Base-by-base conservation (phyloP, 2,329 filamentous ascomycete genomes). In the Ceratocystis papillata region DNA sequence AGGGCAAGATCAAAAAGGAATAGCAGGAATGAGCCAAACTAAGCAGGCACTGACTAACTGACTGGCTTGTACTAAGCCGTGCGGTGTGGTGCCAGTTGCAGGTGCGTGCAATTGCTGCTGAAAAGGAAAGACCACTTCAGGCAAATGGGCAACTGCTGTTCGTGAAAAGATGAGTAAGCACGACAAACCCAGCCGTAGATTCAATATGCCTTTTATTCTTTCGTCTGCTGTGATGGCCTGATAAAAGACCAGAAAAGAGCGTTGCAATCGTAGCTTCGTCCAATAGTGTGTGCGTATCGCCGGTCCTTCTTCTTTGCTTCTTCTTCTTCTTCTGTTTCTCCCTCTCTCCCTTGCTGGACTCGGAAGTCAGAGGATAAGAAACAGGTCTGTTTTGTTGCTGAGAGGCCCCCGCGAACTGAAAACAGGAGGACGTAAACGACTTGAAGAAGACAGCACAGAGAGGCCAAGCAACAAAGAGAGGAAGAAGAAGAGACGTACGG, bases 101-200 rank as follows among this genome's bases (percentile, higher is more conserved):
- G 37, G 37, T 41, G 37, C 37, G 37, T 41, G 37, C 37, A 41
- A 48, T n/a, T 48, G 28, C 37, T 37, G 55, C 28, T 59, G 55
- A 59, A 59, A 59, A 57, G 28, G 53, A 57, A 57, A 17, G 55
- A n/a, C 5, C 55, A n/a, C 55, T n/a, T n/a, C 28, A 59, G 30
- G 17, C 55, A 59, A 59, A 59, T n/a, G 2, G 55, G 55, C 28
- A 59, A 8, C 55, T 59, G n/a, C 30, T 20, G 10, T 17, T 53
- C n/a, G 20, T 17, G 55, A 6, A n/a, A 4, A 8, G 30, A 5
- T 59, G 55, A 59, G 28, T 59, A 37, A 59, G 55, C 55, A 59
- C 28, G 17, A 59, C 15, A 5, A 33, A 37, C 6, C 12, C 55
- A 8, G 48, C 10, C 20, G 37, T 12, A 12, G 2, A 8, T 50